Base-by-base conservation (phyloP, 2,329 filamentous ascomycete species). In the Penicillium sp. region DNA sequence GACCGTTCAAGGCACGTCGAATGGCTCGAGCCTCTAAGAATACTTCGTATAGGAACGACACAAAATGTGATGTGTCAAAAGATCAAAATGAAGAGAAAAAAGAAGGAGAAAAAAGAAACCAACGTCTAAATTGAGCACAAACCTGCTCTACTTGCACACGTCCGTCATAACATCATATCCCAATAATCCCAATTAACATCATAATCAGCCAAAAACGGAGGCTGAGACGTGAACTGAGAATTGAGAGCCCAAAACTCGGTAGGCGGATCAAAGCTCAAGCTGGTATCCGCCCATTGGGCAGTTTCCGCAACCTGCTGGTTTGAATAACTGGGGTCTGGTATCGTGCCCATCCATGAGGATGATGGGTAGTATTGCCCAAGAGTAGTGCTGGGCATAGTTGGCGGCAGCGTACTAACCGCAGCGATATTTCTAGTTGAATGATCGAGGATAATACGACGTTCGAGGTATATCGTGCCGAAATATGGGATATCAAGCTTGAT, bases 401-500 rank as follows among this genome's bases (percentile, higher is more conserved):
- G 21, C 25, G 5, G 23, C 10, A 21, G 10, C 15, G 3, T 9
- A 54, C 13, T 6, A 15, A 23, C 1, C 36, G 7, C 4, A 4
- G 21, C 8, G 17, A 47, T 13, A 36, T 35, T 36, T 13, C 25
- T 49, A 9, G 25, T 17, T 33, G 48, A 19, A 6, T 33, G 7
- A 6, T 23, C 13, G n/a, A 19, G 9, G 13, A 27, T 25, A 2
- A 19, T 2, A 17, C 35, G 54, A 47, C 49, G 54, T 19, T 62
- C 52, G 17, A 61, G 55, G 17, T 21, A 48, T 23, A 61, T 50
- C 10, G 53, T 57, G 27, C 58, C 61, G 29, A 61, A 59, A 35
- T 57, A 61, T 2, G 59, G 58, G 25, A 62, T 58, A n/a, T 56
- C 58, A 5, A 58, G 42, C 36, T 61, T 58, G 23, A 62, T 53